Conservation (phyloP, 371 early-diverging fungal genomes). For the Mortierella sp. region DNA sequence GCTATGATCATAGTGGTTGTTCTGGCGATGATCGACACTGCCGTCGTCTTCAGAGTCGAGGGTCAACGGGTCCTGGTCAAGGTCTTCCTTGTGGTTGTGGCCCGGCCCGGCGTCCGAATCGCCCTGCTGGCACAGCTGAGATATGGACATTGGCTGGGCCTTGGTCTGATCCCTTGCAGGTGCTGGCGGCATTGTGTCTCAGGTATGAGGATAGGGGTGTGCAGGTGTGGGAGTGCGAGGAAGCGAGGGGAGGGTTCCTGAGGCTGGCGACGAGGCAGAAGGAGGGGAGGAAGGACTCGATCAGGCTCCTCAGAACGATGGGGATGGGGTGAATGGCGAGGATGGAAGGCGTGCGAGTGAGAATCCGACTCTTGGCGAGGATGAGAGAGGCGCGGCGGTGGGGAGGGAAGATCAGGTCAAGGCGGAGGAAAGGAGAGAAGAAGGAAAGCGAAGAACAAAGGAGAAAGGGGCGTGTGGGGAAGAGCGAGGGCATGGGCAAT, state of each 20-base stretch:
- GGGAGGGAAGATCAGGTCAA: neutral
- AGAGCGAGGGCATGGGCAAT: neutral
- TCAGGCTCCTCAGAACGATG: neutral
- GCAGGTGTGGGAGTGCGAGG: neutral
- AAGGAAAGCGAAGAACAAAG: neutral
- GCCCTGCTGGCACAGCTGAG: conserved; percentile 43
- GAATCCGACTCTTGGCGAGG: conserved; percentile 11
- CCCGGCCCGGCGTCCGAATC: conserved; percentile 26
- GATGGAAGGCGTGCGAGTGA: conserved; percentile 7
- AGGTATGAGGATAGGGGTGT: no score
- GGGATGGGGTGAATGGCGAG: neutral
- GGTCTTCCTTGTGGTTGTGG: conserved; percentile 24
- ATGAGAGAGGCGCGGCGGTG: neutral
- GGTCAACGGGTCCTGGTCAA: conserved; percentile 37
- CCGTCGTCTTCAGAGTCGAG: conserved; percentile 16
- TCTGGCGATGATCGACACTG: neutral
- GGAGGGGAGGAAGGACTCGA: neutral
- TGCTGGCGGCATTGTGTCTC: conserved; percentile 46
- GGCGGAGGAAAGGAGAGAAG: neutral
- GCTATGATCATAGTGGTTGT: conserved; percentile 8
- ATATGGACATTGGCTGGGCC: conserved; percentile 54
- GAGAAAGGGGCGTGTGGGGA: neutral
- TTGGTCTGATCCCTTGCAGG: conserved; percentile 39
- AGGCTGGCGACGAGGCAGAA: neutral
- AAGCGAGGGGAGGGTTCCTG: neutral